Percentiles rank a stretch among this genome's conserved stretches.
Evolutionary conservation across 2,329 filamentous ascomycete genomes (phyloP).

Genomic region (Lithohypha guttulata): DNA sequence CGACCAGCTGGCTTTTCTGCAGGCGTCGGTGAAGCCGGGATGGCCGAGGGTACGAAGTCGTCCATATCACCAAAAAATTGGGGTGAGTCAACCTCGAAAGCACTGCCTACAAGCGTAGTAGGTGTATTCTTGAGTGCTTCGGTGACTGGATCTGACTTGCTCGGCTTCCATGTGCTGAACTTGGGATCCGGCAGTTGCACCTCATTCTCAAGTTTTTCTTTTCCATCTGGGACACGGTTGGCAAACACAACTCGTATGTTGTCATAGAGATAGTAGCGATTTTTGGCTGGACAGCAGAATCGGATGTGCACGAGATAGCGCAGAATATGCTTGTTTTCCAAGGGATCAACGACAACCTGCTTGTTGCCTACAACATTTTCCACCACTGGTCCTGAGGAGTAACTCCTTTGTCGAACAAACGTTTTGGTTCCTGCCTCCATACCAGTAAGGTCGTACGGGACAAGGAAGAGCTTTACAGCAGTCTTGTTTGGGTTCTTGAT

Average conservation of each 20-base stretch:
- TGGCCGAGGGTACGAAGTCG: slow-evolving; percentile 1
- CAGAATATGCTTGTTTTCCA: slow-evolving; percentile 54
- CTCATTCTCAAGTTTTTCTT: slow-evolving; percentile 84
- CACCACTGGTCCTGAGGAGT: slow-evolving; percentile 75
- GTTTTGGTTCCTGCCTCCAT: slow-evolving; percentile 95
- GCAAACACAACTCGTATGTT: slow-evolving; percentile 91
- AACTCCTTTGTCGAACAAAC: slow-evolving; percentile 87
- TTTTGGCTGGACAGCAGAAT: slow-evolving; percentile 76
- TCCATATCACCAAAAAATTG: slow-evolving; percentile 14
- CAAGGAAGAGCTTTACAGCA: slow-evolving; percentile 86
- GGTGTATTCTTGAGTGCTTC: not conserved
- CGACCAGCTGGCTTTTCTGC: not conserved
- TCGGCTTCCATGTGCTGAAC: slow-evolving; percentile 72
- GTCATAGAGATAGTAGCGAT: slow-evolving; percentile 82
- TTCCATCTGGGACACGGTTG: slow-evolving; percentile 88
- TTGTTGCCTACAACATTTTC: slow-evolving; percentile 53
- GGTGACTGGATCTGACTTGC: slow-evolving; percentile 5
- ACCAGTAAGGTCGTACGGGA: slow-evolving; percentile 82
- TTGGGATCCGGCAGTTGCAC: slow-evolving; percentile 78
- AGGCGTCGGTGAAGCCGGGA: slow-evolving; percentile 1
- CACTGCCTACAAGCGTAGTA: not conserved
- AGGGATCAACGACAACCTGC: slow-evolving; percentile 40
- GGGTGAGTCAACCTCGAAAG: slow-evolving; percentile 29
- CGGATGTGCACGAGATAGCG: slow-evolving; percentile 88
- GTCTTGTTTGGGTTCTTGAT: slow-evolving; percentile 99